These are phyloP conservation scores for Calvatia gigantea DNA, from an alignment of 768 basidiomycete species.

Conservation along the genomic window DNA sequence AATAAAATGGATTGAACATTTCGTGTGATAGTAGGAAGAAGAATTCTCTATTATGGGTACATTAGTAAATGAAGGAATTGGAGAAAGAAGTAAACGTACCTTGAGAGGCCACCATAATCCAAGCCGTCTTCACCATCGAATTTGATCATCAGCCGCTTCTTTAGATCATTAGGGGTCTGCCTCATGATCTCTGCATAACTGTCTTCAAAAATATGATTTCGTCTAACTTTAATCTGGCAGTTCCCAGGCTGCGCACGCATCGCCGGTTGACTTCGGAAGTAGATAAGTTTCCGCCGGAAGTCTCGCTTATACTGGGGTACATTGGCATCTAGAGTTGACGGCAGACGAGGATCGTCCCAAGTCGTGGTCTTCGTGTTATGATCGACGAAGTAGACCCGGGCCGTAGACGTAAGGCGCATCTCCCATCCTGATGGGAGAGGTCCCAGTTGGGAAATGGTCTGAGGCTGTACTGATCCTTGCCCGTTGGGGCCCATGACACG, in stretches of 20 bases:
- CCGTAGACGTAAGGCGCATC: conserved; percentile 98
- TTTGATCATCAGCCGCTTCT: conserved; percentile 99
- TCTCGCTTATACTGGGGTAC: conserved; percentile 99
- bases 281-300: conserved; percentile 98
- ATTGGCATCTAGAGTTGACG: conserved; percentile 92
- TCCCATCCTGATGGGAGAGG: conserved; percentile 99
- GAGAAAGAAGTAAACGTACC: conserved; percentile 45
- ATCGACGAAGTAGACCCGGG: conserved; percentile 98
- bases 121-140: conserved; percentile 99
- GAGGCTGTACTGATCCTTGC: conserved; percentile 86
- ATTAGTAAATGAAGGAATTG: neutral
- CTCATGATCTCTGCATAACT: conserved; percentile 99
- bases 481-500: conserved; percentile 96
- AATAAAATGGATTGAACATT: conserved; percentile 99
- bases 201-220: conserved; percentile 99
- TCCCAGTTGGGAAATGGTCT: conserved; percentile 94
- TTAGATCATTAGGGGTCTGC: conserved; percentile 96
- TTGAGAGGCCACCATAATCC: conserved; percentile 96
- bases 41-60: conserved; percentile 71
- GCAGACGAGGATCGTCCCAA: conserved; percentile 97
- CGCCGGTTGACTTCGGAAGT: conserved; percentile 98
- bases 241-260: conserved; percentile 98
- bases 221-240: conserved; percentile 97
- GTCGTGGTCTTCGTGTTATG: conserved; percentile 99
- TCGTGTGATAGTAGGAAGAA: conserved; percentile 99